A percentile compares a stretch with the other conserved stretches of the same genome.
Conservation (phyloP, 805 yeast species). For the Wickerhamomyces sydowiorum region DNA sequence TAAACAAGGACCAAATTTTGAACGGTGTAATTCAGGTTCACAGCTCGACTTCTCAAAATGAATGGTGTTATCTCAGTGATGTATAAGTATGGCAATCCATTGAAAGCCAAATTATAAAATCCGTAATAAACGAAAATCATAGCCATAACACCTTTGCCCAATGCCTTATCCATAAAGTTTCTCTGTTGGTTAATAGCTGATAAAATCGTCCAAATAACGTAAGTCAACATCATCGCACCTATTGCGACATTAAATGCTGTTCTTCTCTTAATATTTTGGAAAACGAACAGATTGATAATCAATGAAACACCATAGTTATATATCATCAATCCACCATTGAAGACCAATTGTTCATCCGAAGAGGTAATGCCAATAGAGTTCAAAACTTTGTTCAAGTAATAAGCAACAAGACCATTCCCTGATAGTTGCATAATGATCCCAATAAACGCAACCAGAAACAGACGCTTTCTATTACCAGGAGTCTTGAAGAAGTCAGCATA, state of each 20-base stretch:
- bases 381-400: slow-evolving; percentile 44
- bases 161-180: slow-evolving; percentile 30
- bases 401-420: slow-evolving; percentile 46
- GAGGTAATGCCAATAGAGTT: slow-evolving; percentile 47
- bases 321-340: slow-evolving; percentile 44
- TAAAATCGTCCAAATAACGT: slow-evolving; percentile 35
- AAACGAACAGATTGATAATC: slow-evolving; percentile 20
- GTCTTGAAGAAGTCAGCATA: slow-evolving; percentile 35
- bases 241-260: slow-evolving; percentile 30
- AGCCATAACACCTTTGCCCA: slow-evolving; percentile 41
- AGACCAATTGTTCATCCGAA: slow-evolving; percentile 34
- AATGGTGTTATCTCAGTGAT: slow-evolving; percentile 35
- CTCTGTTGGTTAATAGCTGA: slow-evolving; percentile 40
- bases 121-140: slow-evolving; percentile 42
- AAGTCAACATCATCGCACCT: slow-evolving; percentile 29
- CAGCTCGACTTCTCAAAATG: slow-evolving; percentile 24
- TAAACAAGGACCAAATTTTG: slow-evolving; percentile 19
- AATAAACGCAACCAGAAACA: slow-evolving; percentile 27
- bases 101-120: slow-evolving; percentile 34
- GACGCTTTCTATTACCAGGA: slow-evolving; percentile 30
- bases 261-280: slow-evolving; percentile 29
- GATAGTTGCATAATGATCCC: slow-evolving; percentile 37
- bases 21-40: slow-evolving; percentile 11
- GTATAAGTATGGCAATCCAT: slow-evolving; percentile 41
- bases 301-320: slow-evolving; percentile 32